Evolutionary conservation across 1,284 basidiomycete species (phyloP), one percentile per base, ranked within the genome.

Genomic region (Vanrija sp.): DNA sequence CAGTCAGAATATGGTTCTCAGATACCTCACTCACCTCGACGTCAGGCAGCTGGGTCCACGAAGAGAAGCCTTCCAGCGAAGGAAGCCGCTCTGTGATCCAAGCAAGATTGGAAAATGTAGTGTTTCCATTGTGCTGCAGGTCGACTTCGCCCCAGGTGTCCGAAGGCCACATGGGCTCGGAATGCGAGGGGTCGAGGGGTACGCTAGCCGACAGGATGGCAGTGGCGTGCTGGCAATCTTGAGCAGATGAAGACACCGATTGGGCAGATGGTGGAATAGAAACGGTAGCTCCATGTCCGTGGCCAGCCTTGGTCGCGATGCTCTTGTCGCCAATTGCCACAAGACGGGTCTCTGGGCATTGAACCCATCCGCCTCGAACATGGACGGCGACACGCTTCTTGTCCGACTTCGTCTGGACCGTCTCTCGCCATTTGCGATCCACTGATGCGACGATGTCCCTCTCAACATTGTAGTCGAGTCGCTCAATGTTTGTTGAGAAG

Each of bases 21-120:
- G 66, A 69, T 39, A 19, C 5, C 8, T 6, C 9, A 64, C 64
- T 60, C 47, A 68, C 63, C 25, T 66, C 60, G 12, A 59, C 53
- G 3, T 62, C 59, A 0, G 59, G 77, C 6, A 77, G 65, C 49
- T 84, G 81, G 82, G 87, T 91, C 49, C 81, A 78, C 22, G 77
- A 76, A 61, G 86, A 82, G 52, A 81, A 77, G 20, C 83, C 83
- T 37, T 86, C 82, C 53, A 89, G 82, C 54, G 84, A 82, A 5
- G 88, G 85, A 54, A 93, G 81, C 48, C 89, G 83, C 67, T 93
- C 89, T 15, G 89, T 79, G 27, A 95, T 78, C 91, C 92, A 96
- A 0, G 90, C 87, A 8, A 94, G 71, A 7, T 85, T 80, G 60
- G 83, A 84, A 78, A 92, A 94, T 0, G 85, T 87, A 2, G 82